Percentiles rank a stretch among this genome's conserved stretches.
phyloP scores from a whole-genome alignment of 2,329 filamentous ascomycete genomes.

The Penicillium sp. region DNA sequence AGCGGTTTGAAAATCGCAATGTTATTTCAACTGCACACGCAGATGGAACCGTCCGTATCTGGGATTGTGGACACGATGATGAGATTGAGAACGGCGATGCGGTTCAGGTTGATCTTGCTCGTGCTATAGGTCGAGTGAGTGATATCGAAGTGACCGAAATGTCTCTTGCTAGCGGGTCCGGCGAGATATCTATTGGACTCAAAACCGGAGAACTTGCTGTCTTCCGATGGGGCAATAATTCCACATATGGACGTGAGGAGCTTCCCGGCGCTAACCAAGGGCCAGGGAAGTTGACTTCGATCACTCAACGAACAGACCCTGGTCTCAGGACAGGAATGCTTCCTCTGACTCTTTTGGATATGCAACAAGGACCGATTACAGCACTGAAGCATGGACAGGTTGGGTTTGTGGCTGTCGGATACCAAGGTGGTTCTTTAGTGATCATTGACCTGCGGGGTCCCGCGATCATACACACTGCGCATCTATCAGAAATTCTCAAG shows the following conservation, averaged over 20 bases:
- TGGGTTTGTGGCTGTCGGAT: slow-evolving; percentile 85
- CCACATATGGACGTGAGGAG: slow-evolving; percentile 64
- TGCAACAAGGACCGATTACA: slow-evolving; percentile 77
- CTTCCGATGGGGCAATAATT: slow-evolving; percentile 85
- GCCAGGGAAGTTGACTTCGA: slow-evolving; percentile 70
- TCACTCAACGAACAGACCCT: slow-evolving; percentile 70
- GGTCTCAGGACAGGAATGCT: slow-evolving; percentile 74
- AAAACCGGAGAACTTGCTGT: slow-evolving; percentile 79
- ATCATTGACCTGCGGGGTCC: slow-evolving; percentile 88
- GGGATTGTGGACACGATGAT: slow-evolving; percentile 89
- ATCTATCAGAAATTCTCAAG: slow-evolving; percentile 71
- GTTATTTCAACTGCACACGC: slow-evolving; percentile 84
- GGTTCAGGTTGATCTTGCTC: slow-evolving; percentile 81
- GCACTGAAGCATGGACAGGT: slow-evolving; percentile 84
- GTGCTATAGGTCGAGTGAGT: slow-evolving; percentile 75
- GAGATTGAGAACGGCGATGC: slow-evolving; percentile 83
- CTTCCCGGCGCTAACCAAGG: slow-evolving; percentile 56
- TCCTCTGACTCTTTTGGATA: slow-evolving; percentile 77
- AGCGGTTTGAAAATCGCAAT: slow-evolving; percentile 78
- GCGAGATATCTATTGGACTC: slow-evolving; percentile 81
- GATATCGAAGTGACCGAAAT: slow-evolving; percentile 75
- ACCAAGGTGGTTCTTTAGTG: slow-evolving; percentile 74
- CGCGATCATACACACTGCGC: slow-evolving; percentile 73
- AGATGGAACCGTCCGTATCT: slow-evolving; percentile 86
- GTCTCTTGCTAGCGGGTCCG: slow-evolving; percentile 75